Base-by-base conservation (phyloP, 441 rosid species). In the Populus tomentosa region DNA sequence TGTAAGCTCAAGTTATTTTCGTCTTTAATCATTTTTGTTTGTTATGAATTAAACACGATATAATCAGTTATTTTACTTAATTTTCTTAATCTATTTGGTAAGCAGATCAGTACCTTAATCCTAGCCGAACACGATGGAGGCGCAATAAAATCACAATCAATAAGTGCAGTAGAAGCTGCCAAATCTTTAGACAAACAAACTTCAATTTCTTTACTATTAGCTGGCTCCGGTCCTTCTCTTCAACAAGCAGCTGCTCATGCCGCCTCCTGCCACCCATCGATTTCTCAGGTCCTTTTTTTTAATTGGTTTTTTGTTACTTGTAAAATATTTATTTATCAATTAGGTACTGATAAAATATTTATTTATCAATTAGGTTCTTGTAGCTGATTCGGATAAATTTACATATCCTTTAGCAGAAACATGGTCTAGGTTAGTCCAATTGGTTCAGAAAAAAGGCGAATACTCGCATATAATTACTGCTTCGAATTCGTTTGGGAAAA, bases 401-500 rank as follows among this genome's bases (percentile, higher is more conserved):
- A 75, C 78, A 16, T 82, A 89, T 77, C 87, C 92, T 72, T 70
- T 90, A 73, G 99, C 98, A n/a, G 98, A 95, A 81, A 89, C 97
- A 56, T 95, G 96, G 99, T 90, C 98, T 64, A 90, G 86, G 74
- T 79, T 95, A 74, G 86, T 95, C 73, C 92, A 91, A 9, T 73
- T 89, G 77, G 89, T 95, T 86, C 95, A 91, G 77, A 87, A 81
- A 76, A 85, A 80, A 78, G 86, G 88, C 71, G 87, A 84, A 16
- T 92, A 93, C 83, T 88, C 99, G 0, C 97, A 95, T 40, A 87
- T 93, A 30, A 71, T 95, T 80, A 85, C 95, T 79, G 86, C 90
- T 36, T 87, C 98, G 1, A 85, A 88, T 82, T 95, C 99, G 66
- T 95, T 95, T 68, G 98, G 98, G 82, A 95, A 95, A 82, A 93